Evolutionary conservation across 495 filamentous ascomycete genomes (phyloP).

Genomic region (Durotheca rogersii): DNA sequence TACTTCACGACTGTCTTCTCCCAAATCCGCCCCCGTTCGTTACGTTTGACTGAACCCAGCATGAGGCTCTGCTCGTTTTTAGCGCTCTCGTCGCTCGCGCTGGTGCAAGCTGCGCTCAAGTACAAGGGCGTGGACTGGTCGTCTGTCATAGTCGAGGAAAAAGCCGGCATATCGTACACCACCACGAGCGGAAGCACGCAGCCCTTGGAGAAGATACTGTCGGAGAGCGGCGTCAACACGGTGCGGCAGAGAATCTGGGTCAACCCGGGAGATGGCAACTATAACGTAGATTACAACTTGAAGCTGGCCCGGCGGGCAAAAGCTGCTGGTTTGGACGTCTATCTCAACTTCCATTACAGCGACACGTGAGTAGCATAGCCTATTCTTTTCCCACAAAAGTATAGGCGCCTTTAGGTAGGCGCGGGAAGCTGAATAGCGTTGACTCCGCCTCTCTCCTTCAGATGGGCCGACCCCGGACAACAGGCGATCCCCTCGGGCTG

Average conservation of each 20-base stretch:
- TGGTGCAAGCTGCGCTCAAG: constrained; percentile 50
- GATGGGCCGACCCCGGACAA: constrained; percentile 46
- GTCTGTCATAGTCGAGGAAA: constrained; percentile 65
- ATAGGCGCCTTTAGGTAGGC: too few relatives aligned
- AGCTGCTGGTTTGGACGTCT: constrained; percentile 62
- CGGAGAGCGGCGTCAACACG: constrained; percentile 65
- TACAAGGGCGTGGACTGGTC: constrained; percentile 75
- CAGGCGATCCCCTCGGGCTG: constrained; percentile 60
- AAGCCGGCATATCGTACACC: constrained; percentile 60
- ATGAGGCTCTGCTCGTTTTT: constrained; percentile 24
- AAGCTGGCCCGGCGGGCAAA: constrained; percentile 63
- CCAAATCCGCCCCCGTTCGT: not conserved
- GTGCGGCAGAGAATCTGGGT: constrained; percentile 75
- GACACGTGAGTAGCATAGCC: constrained; percentile 54
- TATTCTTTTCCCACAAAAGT: constrained; percentile 37
- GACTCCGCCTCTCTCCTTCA: constrained; percentile 6
- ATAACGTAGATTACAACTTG: constrained; percentile 70
- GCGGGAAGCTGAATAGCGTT: too few relatives aligned
- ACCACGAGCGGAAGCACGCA: constrained; percentile 52
- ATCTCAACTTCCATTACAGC: constrained; percentile 69
- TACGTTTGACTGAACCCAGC: not conserved
- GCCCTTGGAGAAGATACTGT: constrained; percentile 63
- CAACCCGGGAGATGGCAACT: constrained; percentile 63
- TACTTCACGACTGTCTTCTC: not conserved
- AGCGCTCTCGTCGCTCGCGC: constrained; percentile 18